Conservation (phyloP, 106 monocot genomes). For the Phalaenopsis equestris region DNA sequence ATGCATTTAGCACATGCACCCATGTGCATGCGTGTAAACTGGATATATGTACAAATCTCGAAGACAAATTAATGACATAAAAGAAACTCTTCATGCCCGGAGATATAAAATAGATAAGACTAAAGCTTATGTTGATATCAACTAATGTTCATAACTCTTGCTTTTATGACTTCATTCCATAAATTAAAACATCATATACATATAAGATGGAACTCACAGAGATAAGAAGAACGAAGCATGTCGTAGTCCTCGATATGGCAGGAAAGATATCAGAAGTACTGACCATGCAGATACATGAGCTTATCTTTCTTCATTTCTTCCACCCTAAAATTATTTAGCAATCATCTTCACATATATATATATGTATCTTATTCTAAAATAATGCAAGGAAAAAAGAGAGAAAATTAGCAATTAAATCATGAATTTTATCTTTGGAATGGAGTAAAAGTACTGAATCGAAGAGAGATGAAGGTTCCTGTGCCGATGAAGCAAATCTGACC, state of each 20-base stretch:
- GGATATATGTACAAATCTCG: no score
- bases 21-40: no score
- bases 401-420: not conserved
- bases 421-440: not conserved
- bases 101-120: no score
- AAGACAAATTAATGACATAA: no score
- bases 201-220: constrained; percentile 6
- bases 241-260: not conserved
- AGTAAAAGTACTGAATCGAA: not conserved
- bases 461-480: no score
- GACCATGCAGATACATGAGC: constrained; percentile 1
- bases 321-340: not conserved
- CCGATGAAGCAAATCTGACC: no score
- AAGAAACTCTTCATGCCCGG: no score
- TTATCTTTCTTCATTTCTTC: not conserved
- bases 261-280: constrained; percentile 7
- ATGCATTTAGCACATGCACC: no score
- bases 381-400: not conserved
- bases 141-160: no score
- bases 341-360: not conserved
- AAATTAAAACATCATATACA: not conserved
- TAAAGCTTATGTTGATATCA: no score
- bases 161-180: no score
- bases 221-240: not conserved
- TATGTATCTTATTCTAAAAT: not conserved